These are phyloP conservation scores for Fusarium sp. DNA, from an alignment of 2,329 filamentous ascomycete genomes.

Conservation along the genomic window DNA sequence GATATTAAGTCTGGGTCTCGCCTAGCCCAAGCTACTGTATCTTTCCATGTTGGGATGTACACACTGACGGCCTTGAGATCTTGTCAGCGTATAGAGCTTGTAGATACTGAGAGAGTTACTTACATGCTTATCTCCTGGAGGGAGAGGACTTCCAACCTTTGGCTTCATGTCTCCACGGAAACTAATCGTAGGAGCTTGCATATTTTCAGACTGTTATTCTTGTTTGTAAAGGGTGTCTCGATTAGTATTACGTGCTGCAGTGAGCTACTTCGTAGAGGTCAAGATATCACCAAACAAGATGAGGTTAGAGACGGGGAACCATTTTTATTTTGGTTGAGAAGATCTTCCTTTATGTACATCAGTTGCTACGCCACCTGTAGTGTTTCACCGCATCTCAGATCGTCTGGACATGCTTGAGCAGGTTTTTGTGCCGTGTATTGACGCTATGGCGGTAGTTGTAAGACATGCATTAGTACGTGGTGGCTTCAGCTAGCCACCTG, in stretches of 20 bases:
- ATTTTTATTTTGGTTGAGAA: not conserved
- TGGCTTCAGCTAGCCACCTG: constrained; percentile 8
- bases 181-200: not conserved
- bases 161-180: constrained; percentile 10
- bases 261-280: not conserved
- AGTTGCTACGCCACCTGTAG: not conserved
- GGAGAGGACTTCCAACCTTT: constrained; percentile 42
- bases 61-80: constrained; percentile 47
- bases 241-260: not conserved
- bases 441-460: not conserved
- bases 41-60: constrained; percentile 49
- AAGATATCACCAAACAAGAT: not conserved
- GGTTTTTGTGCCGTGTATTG: not conserved
- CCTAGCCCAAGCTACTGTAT: constrained; percentile 44
- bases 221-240: not conserved
- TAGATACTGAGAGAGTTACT: constrained; percentile 1
- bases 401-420: constrained; percentile 1
- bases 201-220: not conserved
- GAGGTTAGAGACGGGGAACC: not conserved
- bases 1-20: constrained; percentile 39
- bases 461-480: constrained; percentile 20
- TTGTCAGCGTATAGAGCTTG: not conserved
- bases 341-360: not conserved
- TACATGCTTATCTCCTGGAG: constrained; percentile 46
- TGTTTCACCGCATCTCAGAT: constrained; percentile 1